Evolutionary conservation across 495 filamentous ascomycete genomes (phyloP).

Genomic region (Hypoxylon fragiforme): DNA sequence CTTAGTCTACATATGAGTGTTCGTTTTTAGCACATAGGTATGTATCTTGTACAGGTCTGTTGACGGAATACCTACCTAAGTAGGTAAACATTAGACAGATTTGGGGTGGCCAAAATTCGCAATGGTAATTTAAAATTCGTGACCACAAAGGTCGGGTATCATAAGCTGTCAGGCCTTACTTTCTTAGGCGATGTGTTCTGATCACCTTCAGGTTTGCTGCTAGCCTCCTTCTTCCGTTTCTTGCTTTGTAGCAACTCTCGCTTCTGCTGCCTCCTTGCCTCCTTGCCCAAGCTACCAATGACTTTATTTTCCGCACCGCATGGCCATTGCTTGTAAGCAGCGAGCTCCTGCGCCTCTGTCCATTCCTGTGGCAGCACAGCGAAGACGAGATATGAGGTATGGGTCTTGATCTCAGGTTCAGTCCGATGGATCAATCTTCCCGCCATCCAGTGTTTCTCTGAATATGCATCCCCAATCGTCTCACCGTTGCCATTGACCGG

Average conservation of each 20-base stretch:
- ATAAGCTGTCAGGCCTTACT: constrained; percentile 18
- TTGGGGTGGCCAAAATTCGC: not conserved
- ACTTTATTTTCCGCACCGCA: constrained; percentile 49
- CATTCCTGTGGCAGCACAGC: constrained; percentile 84
- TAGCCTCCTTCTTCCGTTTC: constrained; percentile 31
- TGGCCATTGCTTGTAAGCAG: constrained; percentile 63
- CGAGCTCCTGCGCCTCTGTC: constrained; percentile 80
- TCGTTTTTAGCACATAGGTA: too few species aligned
- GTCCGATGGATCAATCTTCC: constrained; percentile 76
- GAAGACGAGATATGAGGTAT: constrained; percentile 95
- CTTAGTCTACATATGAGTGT: too few species aligned
- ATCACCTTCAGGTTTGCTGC: constrained; percentile 12
- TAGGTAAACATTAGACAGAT: not conserved
- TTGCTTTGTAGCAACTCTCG: constrained; percentile 44
- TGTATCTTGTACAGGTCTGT: not conserved
- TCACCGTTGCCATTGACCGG: constrained; percentile 26
- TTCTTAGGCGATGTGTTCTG: constrained; percentile 28
- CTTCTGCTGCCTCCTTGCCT: constrained; percentile 51
- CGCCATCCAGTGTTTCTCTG: constrained; percentile 51
- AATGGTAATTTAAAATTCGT: constrained; percentile 5
- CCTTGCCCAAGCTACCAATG: constrained; percentile 57
- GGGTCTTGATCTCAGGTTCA: constrained; percentile 88
- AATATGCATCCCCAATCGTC: constrained; percentile 35
- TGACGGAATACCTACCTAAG: not conserved
- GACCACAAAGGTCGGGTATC: constrained; percentile 28